Conservation (phyloP, 176 grass and related monocot species). For the Miscanthus lutarioriparius region DNA sequence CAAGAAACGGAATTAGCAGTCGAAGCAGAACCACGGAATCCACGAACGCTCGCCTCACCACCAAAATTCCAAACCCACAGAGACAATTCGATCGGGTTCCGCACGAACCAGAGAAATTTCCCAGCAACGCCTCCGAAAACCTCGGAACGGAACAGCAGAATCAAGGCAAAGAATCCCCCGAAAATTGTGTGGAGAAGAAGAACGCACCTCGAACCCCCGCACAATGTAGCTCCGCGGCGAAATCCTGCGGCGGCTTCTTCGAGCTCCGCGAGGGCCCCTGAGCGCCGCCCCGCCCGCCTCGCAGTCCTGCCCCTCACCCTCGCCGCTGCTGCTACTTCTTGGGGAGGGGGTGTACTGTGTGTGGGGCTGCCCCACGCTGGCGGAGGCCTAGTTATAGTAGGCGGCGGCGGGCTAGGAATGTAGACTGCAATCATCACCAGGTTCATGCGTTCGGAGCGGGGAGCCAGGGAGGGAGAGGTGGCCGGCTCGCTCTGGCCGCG, state of each 20-base stretch:
- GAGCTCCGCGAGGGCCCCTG: background rate
- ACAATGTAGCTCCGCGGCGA: background rate
- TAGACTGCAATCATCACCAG: background rate
- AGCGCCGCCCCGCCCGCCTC: background rate
- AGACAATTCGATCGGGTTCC: background rate
- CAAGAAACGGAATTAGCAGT: background rate
- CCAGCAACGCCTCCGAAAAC: background rate
- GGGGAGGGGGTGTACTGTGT: background rate
- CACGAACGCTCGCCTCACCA: background rate
- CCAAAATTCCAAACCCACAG: background rate
- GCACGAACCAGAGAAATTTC: background rate
- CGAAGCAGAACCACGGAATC: background rate
- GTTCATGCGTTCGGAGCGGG: background rate
- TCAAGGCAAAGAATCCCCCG: background rate
- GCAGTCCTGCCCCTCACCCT: background rate
- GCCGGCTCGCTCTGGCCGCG: background rate
- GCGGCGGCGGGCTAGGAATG: background rate
- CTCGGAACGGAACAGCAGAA: background rate
- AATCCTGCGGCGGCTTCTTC: background rate
- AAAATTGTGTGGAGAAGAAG: background rate
- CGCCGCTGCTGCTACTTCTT: background rate
- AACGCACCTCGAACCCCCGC: background rate
- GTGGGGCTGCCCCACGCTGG: too few species aligned
- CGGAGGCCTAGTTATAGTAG: conserved; percentile 2
- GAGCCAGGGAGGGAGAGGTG: background rate